Percentiles rank a stretch among this genome's conserved stretches.
phyloP scores from a whole-genome alignment of 108 stramenopile species.

The Skeletonema marinoi region DNA sequence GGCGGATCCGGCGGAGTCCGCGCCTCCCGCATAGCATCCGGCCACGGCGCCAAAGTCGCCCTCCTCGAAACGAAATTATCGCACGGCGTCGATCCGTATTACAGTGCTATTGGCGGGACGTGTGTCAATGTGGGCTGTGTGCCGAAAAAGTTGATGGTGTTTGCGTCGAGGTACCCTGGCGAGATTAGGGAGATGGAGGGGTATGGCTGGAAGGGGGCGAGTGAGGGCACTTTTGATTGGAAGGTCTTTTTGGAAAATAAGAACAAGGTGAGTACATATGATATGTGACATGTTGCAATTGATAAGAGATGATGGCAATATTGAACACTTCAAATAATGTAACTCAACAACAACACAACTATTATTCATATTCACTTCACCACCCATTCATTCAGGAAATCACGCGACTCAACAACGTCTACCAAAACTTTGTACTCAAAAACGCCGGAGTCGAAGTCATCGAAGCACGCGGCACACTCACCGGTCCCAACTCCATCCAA shows the following conservation, averaged over 20 bases:
- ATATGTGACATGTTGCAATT: too few species aligned
- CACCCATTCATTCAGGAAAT: conserved; percentile 53
- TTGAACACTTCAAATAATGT: too few species aligned
- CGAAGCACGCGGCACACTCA: conserved; percentile 43
- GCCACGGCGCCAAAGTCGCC: conserved; percentile 80
- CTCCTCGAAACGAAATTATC: conserved; percentile 52
- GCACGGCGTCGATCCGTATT: conserved; percentile 38
- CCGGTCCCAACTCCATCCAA: conserved; percentile 23
- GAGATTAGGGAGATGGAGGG: conserved; percentile 58
- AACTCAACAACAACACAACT: background rate
- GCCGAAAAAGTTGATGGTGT: conserved; percentile 70
- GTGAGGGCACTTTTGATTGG: conserved; percentile 60
- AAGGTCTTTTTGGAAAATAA: conserved; percentile 63
- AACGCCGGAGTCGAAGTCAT: conserved; percentile 51
- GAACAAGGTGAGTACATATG: conserved; percentile 33
- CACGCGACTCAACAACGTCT: conserved; percentile 66
- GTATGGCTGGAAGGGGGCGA: conserved; percentile 70
- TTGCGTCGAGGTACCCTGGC: conserved; percentile 60
- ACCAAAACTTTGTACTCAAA: conserved; percentile 51
- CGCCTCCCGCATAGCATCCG: conserved; percentile 57
- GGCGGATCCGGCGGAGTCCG: conserved; percentile 52
- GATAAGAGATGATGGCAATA: background rate
- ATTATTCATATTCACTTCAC: background rate
- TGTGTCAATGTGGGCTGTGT: conserved; percentile 83
- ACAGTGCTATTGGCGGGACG: conserved; percentile 67